Evolutionary conservation across 2,329 filamentous ascomycete genomes (phyloP), one percentile per base, ranked within the genome.

Genomic region (Colletotrichum eleusines): DNA sequence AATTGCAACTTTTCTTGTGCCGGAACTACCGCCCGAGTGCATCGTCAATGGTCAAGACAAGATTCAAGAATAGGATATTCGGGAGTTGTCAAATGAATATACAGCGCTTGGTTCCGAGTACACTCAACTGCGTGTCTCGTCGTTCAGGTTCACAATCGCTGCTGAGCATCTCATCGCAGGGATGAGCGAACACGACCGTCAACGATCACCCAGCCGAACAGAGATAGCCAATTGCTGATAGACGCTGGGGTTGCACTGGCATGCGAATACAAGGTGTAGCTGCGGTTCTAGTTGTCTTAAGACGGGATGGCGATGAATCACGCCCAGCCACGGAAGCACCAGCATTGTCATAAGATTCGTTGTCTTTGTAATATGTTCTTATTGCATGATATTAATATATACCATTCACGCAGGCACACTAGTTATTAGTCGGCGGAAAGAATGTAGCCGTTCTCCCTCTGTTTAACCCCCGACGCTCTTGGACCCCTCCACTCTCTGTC

Each of bases 91-190:
- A 23, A 20, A 60, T 26, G 53, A 53, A 46, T 12, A 28, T 38
- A 2, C 28, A 14, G 26, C 23, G 35, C 23, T 54, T 20, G 64
- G 57, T 68, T 68, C 14, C 26, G 44, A 8, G 33, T 40, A 63
- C 28, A 63, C n/a, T n/a, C n/a, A n/a, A n/a, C 64, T 71, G 64
- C 35, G 31, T 51, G 44, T 70, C 42, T 16, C 35, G 57, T 58
- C 55, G 57, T 28, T 40, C 42, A 2, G 3, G 16, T 53, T 57
- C 53, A n/a, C n/a, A 9, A 67, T 31, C 38, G 18, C 23, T 33
- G 40, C 33, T 11, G 11, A n/a, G n/a, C 31, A n/a, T n/a, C n/a
- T n/a, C 16, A 42, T 38, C 20, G 35, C 67, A 62, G n/a, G 44
- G 42, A 7, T 68, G 5, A 46, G 20, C 23, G 35, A 53, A 53